phyloP scores from a whole-genome alignment of 768 basidiomycete genomes.

The Amanita subjunquillea region DNA sequence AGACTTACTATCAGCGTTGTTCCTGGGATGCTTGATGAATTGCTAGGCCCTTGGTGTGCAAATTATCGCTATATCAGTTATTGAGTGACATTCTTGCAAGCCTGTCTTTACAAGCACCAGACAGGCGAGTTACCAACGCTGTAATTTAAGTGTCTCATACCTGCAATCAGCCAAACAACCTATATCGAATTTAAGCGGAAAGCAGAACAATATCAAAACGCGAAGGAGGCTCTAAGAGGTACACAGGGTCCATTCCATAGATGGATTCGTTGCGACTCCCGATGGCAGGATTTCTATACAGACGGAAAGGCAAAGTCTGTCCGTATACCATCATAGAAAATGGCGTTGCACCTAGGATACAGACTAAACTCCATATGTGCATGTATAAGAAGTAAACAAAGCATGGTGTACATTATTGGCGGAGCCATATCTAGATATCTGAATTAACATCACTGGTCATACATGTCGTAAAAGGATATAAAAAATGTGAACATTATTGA shows the following conservation, averaged over 20 bases:
- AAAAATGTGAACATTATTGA: constrained; percentile 9
- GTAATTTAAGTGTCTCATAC: neutral
- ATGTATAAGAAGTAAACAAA: neutral
- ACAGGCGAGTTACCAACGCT: neutral
- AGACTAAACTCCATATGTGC: neutral
- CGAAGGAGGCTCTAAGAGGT: constrained; percentile 38
- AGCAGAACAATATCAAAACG: constrained; percentile 35
- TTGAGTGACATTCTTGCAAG: neutral
- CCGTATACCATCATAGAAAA: neutral
- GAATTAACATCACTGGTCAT: neutral
- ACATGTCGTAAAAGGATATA: constrained; percentile 7
- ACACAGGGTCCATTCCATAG: constrained; percentile 40
- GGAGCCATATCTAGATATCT: neutral
- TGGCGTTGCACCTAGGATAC: neutral
- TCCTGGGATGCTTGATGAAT: neutral
- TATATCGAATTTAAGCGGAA: constrained; percentile 37
- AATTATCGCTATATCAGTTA: neutral
- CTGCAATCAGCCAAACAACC: constrained; percentile 14
- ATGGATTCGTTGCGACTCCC: constrained; percentile 47
- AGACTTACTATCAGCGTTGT: neutral
- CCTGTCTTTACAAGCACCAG: neutral
- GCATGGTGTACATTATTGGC: constrained; percentile 1
- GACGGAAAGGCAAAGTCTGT: constrained; percentile 6
- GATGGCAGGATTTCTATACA: constrained; percentile 41
- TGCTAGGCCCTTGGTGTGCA: constrained; percentile 3